Conservation (phyloP, 805 yeast species). For the Dipodascus geniculatus region DNA sequence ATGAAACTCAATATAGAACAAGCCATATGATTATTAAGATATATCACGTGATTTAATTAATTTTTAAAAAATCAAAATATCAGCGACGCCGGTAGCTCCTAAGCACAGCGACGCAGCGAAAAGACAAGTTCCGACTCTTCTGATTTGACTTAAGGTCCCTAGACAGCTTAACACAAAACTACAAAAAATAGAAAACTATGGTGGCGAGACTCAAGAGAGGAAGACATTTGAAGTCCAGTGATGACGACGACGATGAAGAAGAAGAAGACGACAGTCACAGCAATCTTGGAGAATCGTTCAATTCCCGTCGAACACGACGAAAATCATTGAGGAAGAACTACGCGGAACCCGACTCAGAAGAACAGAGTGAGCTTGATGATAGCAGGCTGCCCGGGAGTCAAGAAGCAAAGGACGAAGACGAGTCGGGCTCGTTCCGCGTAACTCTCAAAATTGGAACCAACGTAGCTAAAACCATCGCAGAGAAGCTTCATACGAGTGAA, state of each 20-base stretch:
- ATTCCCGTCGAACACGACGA: not conserved
- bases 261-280: not conserved
- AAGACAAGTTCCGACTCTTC: not conserved
- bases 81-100: not conserved
- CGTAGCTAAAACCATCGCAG: not conserved
- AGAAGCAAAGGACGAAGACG: not conserved
- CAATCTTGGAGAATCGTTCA: not conserved
- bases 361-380: not conserved
- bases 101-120: not conserved
- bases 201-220: not conserved
- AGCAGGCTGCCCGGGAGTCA: not conserved
- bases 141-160: not conserved
- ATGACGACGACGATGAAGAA: not conserved
- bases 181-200: not conserved
- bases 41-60: not conserved
- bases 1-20: too few species aligned
- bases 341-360: constrained; percentile 1
- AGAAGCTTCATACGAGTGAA: not conserved
- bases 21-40: not conserved
- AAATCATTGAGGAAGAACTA: not conserved
- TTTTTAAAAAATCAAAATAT: not conserved
- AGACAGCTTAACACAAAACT: not conserved
- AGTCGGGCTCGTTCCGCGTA: not conserved
- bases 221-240: not conserved
- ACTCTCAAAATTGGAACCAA: not conserved